Evolutionary conservation across 805 yeast species (phyloP).

Genomic region (Lachancea mirantina): DNA sequence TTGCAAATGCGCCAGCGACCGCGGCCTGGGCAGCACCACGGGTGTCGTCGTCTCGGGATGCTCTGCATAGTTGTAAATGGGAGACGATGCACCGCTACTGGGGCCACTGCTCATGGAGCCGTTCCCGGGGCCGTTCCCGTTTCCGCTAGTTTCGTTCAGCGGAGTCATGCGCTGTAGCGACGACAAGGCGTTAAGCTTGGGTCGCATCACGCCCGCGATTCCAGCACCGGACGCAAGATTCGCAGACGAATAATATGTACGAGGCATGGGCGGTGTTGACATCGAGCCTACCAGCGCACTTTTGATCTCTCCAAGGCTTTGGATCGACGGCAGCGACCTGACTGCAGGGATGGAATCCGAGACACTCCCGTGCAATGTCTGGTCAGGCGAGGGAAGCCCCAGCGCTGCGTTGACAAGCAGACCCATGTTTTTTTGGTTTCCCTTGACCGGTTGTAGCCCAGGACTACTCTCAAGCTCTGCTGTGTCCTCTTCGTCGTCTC

Average conservation of each 20-base stretch:
- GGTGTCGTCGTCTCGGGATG: conserved; percentile 4
- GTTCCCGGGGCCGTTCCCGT: too few relatives aligned
- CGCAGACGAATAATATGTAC: conserved; percentile 3
- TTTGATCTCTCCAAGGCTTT: conserved; percentile 3
- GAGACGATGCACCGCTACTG: conserved; percentile 6
- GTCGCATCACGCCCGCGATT: conserved; percentile 8
- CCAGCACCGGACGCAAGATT: conserved; percentile 1
- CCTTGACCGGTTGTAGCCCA: too few relatives aligned
- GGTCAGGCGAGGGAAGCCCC: neutral
- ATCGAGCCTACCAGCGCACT: neutral
- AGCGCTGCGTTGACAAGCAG: conserved; percentile 9
- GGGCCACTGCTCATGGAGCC: neutral
- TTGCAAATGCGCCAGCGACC: conserved; percentile 2
- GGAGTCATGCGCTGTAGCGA: conserved; percentile 63
- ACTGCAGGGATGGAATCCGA: conserved; percentile 3
- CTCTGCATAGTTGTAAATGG: conserved; percentile 9
- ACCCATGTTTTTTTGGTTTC: conserved; percentile 8
- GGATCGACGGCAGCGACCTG: conserved; percentile 7
- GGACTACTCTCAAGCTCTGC: neutral
- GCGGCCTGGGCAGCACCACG: conserved; percentile 1
- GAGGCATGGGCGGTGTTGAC: neutral
- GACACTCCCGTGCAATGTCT: neutral
- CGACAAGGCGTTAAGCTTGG: conserved; percentile 34
- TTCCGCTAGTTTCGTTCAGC: conserved; percentile 28
- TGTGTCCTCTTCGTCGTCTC: conserved; percentile 4